Conservation (phyloP, 2,329 filamentous ascomycete species). For the Amphichorda felina region DNA sequence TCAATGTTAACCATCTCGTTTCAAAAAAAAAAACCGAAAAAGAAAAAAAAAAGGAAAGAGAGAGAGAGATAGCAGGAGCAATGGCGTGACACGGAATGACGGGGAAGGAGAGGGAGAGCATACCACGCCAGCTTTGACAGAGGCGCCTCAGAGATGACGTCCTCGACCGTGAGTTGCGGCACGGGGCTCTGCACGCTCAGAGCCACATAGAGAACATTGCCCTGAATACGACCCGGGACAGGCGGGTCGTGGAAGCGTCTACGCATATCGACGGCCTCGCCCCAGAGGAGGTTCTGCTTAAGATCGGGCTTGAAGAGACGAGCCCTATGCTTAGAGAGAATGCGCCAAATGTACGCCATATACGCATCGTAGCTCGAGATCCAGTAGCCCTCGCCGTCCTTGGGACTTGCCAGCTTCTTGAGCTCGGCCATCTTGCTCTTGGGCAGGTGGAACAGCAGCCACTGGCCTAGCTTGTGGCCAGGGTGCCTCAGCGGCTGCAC, state of each 20-base stretch:
- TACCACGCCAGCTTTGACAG: slow-evolving; percentile 17
- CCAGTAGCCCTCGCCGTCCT: slow-evolving; percentile 20
- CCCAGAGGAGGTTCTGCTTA: slow-evolving; percentile 16
- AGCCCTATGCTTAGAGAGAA: slow-evolving; percentile 19
- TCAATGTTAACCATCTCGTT: no score
- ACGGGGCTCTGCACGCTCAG: slow-evolving; percentile 13
- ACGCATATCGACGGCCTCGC: slow-evolving; percentile 26
- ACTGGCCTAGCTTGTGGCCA: slow-evolving; percentile 10
- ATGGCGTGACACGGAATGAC: no score
- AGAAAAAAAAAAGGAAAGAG: background rate
- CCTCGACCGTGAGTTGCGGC: slow-evolving; percentile 14
- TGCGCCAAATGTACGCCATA: slow-evolving; percentile 27
- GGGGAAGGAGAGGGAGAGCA: background rate
- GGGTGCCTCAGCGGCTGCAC: slow-evolving; percentile 14
- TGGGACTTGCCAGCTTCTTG: slow-evolving; percentile 21
- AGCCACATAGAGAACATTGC: slow-evolving; percentile 19
- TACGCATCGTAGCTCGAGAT: slow-evolving; percentile 34
- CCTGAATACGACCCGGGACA: slow-evolving; percentile 19
- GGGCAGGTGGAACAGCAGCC: slow-evolving; percentile 28
- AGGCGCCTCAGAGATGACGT: slow-evolving; percentile 22
- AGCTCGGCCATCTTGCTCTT: slow-evolving; percentile 27
- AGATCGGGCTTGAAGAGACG: slow-evolving; percentile 18
- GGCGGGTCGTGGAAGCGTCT: slow-evolving; percentile 18
- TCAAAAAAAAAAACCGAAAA: background rate
- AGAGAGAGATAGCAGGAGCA: no score